Conservation (phyloP, 768 basidiomycete genomes). For the Mrakia hoshinonis region DNA sequence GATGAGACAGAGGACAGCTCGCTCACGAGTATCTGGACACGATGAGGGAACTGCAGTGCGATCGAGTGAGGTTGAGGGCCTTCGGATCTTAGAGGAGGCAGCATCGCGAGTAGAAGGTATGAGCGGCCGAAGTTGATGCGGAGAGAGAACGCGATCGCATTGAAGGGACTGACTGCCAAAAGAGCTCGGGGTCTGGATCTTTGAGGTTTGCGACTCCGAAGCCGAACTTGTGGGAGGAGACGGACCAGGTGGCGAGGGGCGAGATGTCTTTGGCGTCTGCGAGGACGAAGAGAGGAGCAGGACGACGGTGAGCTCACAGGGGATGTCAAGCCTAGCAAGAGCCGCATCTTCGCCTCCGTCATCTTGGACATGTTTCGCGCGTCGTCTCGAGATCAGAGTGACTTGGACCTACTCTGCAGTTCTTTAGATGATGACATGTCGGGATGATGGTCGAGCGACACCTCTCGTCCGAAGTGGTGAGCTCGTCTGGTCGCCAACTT, state of each 20-base stretch:
- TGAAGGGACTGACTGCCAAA: conserved; percentile 78
- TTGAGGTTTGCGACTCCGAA: conserved; percentile 87
- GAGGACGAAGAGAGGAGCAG: neutral
- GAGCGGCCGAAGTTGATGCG: too few species aligned
- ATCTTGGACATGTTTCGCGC: neutral
- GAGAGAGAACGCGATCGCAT: neutral
- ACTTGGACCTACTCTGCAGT: neutral
- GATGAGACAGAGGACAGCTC: neutral
- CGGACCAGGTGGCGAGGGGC: conserved; percentile 82
- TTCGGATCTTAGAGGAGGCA: conserved; percentile 47
- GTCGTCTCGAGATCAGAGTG: too few species aligned
- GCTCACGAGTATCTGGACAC: conserved; percentile 74
- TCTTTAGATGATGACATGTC: conserved; percentile 10
- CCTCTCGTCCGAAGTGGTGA: neutral
- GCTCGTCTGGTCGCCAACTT: neutral
- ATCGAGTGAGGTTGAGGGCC: conserved; percentile 96
- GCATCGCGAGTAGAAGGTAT: neutral
- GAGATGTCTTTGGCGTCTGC: conserved; percentile 49
- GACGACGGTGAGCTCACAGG: neutral
- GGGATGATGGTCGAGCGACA: neutral
- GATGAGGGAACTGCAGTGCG: conserved; percentile 83
- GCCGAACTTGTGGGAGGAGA: conserved; percentile 92
- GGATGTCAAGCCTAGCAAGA: neutral
- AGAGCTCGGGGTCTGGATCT: conserved; percentile 81
- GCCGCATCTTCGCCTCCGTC: neutral